Percentiles rank a stretch among this genome's conserved stretches.
Evolutionary conservation across 2,329 filamentous ascomycete species (phyloP).

Genomic region (Colletotrichum sansevieriae): DNA sequence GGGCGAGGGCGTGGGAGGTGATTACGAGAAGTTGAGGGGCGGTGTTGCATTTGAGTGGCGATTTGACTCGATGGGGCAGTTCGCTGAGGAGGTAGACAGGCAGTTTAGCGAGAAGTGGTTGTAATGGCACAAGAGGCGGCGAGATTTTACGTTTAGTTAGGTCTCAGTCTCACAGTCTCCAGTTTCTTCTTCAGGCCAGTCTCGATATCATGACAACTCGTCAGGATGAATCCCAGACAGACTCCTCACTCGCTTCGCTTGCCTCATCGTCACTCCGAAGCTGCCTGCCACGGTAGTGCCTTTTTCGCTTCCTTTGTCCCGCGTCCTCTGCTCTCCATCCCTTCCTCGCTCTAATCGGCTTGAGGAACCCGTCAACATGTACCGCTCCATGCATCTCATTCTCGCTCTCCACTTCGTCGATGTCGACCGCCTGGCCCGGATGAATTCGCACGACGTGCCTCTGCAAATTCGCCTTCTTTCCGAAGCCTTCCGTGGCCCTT

Average conservation of each 20-base stretch:
- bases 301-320: constrained; percentile 38
- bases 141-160: neutral
- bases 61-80: constrained; percentile 69
- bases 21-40: constrained; percentile 53
- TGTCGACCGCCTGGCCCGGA: constrained; percentile 52
- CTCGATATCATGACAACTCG: neutral
- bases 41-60: constrained; percentile 67
- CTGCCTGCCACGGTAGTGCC: constrained; percentile 33
- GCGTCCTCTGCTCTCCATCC: constrained; percentile 56
- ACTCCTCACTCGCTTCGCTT: neutral
- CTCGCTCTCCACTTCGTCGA: constrained; percentile 57
- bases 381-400: constrained; percentile 72
- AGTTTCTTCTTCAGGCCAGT: too few relatives aligned
- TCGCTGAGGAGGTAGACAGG: constrained; percentile 68
- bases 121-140: neutral
- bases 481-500: constrained; percentile 54
- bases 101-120: constrained; percentile 9
- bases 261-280: constrained; percentile 19
- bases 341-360: constrained; percentile 62
- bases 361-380: constrained; percentile 77
- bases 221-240: constrained; percentile 30
- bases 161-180: neutral
- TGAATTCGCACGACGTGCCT: constrained; percentile 57
- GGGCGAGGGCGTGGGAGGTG: constrained; percentile 47
- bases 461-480: constrained; percentile 51